Conservation (phyloP, 345 rosid species). For the Euphorbia pulcherrima region DNA sequence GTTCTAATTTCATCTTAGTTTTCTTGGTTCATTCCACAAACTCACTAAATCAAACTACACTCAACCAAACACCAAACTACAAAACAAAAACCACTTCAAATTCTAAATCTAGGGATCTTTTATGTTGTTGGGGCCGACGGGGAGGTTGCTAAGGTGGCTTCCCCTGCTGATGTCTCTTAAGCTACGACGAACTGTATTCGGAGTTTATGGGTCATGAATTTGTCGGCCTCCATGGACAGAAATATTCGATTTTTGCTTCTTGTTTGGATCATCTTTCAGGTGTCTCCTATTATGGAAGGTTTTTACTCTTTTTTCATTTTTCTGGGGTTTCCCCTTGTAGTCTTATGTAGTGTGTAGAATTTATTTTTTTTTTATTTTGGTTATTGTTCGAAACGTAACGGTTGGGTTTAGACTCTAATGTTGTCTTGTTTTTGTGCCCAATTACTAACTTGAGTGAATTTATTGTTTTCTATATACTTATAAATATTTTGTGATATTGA, state of each 20-base stretch:
- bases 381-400: background rate
- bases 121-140: no score
- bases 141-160: no score
- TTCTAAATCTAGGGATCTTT: no score
- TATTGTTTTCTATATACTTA: background rate
- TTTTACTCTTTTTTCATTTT: background rate
- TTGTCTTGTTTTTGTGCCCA: background rate
- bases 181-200: no score
- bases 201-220: background rate
- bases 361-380: background rate
- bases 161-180: no score
- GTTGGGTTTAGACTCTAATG: background rate
- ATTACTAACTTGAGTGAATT: conserved; percentile 1
- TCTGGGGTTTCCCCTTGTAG: background rate
- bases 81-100: no score
- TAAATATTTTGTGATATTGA: conserved; percentile 9
- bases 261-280: conserved; percentile 26
- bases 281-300: conserved; percentile 29
- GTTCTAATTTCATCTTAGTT: no score
- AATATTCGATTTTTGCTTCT: conserved; percentile 12
- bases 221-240: conserved; percentile 25
- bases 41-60: no score
- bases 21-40: no score
- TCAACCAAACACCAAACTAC: no score
- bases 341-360: background rate